Base-by-base conservation (phyloP, 257 asterid genomes). In the Gardenia jasminoides region DNA sequence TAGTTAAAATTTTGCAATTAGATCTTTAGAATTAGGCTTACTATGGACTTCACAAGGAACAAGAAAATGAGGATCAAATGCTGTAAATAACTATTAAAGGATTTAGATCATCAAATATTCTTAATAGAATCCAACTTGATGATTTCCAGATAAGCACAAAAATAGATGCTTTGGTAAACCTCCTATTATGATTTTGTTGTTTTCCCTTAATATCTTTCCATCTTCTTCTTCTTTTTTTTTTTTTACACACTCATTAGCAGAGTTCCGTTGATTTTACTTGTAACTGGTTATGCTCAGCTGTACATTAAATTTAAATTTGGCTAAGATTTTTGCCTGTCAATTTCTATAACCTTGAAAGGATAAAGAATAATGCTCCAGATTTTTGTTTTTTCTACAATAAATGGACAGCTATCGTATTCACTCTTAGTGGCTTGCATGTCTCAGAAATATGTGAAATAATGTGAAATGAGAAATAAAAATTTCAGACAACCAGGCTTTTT, bases 61-160 rank as follows among this genome's bases (percentile, higher is more conserved):
- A 87, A 84, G 78, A 83, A 65, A 77, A 69, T 79, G 92, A 85
- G 84, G 90, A 87, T 70, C 92, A 79, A 77, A 85, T 71, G 71
- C 61, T 86, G 44, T 92, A 85, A 86, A 82, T 88, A 46, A 89
- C 88, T 71, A 76, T 91, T 69, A 89, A 89, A 86, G 98, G 97
- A 71, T 91, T 91, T 80, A 90, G 87, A 85, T 54, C 96, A 16
- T 86, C 97, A 30, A 94, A 97, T 82, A 92, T 94, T 84, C 87
- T 94, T 86, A 92, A 94, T 74, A 87, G 98, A 85, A 90, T 94
- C 80, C 86, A 80, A 80, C 90, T 94, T 33, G 82, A 86, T 66
- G 87, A 89, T 82, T 94, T 92, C 85, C 97, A 89, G 89, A 89
- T 96, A 36, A 94, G 98, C 79, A 94, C 98, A 75, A 94, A 94